phyloP scores from a whole-genome alignment of 306 rosid genomes.

The Canavalia gladiata region DNA sequence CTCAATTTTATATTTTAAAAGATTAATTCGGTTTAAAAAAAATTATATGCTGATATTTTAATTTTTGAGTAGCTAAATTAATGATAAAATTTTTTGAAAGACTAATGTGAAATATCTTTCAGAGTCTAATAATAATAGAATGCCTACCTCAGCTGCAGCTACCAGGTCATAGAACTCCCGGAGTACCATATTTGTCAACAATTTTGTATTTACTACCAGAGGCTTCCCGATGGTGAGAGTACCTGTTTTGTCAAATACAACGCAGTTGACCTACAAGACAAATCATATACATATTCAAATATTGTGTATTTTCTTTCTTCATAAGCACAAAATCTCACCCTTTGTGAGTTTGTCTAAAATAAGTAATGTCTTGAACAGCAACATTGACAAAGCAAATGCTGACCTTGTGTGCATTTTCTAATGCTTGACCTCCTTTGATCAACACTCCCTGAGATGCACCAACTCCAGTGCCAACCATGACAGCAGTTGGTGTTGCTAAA shows the following conservation, averaged over 20 bases:
- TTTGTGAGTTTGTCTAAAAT: background rate
- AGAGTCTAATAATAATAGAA: background rate
- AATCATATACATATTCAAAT: constrained; percentile 1
- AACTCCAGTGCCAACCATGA: constrained; percentile 90
- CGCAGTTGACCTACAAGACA: constrained; percentile 68
- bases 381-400: constrained; percentile 27
- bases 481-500: constrained; percentile 89
- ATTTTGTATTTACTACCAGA: constrained; percentile 60
- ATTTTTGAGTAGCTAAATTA: no score
- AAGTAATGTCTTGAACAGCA: no score
- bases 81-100: no score
- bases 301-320: background rate
- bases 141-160: constrained; percentile 75
- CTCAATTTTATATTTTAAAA: no score
- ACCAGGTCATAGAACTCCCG: constrained; percentile 67
- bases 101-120: no score
- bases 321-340: background rate
- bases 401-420: constrained; percentile 85
- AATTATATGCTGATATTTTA: no score
- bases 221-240: constrained; percentile 86
- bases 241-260: constrained; percentile 88
- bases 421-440: constrained; percentile 86
- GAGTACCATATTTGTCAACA: constrained; percentile 49
- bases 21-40: no score
- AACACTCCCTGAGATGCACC: constrained; percentile 87